Percentiles rank a stretch among this genome's conserved stretches.
These are phyloP conservation scores for Penicillium nucicola DNA, from an alignment of 495 filamentous ascomycete species.

Conservation along the genomic window DNA sequence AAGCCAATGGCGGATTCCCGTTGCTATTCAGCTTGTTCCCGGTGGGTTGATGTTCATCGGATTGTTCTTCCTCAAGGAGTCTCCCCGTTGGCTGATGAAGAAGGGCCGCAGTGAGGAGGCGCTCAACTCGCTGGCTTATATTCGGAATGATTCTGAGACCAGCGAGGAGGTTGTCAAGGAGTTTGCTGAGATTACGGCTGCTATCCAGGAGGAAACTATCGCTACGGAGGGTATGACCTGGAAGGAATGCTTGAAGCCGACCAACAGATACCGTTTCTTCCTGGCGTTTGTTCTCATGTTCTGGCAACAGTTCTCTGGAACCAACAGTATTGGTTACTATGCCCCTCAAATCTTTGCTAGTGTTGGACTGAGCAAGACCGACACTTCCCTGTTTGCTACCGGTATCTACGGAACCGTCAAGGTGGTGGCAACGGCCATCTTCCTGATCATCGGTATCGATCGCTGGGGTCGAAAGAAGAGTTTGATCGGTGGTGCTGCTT, in stretches of 20 bases:
- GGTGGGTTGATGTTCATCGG: slow-evolving; percentile 47
- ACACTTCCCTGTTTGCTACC: slow-evolving; percentile 47
- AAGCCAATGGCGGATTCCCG: slow-evolving; percentile 53
- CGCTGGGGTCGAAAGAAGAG: slow-evolving; percentile 63
- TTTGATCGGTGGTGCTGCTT: slow-evolving; percentile 66
- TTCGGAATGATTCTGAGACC: slow-evolving; percentile 37
- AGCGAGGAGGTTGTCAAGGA: slow-evolving; percentile 47
- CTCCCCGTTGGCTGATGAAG: slow-evolving; percentile 55
- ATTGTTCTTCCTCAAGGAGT: slow-evolving; percentile 51
- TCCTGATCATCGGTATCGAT: slow-evolving; percentile 67
- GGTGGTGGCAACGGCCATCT: slow-evolving; percentile 55
- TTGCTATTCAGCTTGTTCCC: slow-evolving; percentile 52
- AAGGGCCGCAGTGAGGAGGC: slow-evolving; percentile 44
- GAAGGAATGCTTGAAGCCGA: slow-evolving; percentile 35
- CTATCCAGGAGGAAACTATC: slow-evolving; percentile 37
- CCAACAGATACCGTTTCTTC: slow-evolving; percentile 43
- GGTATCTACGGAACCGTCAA: slow-evolving; percentile 52
- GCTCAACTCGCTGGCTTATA: slow-evolving; percentile 37
- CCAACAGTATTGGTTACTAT: slow-evolving; percentile 51
- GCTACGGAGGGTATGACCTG: slow-evolving; percentile 38
- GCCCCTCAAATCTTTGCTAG: slow-evolving; percentile 51
- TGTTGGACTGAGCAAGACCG: slow-evolving; percentile 40
- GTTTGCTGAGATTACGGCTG: slow-evolving; percentile 60
- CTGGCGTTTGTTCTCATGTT: slow-evolving; percentile 47
- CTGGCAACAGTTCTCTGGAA: slow-evolving; percentile 53